Conservation (phyloP, 1,284 basidiomycete genomes). For the Butyriboletus appendiculatus region DNA sequence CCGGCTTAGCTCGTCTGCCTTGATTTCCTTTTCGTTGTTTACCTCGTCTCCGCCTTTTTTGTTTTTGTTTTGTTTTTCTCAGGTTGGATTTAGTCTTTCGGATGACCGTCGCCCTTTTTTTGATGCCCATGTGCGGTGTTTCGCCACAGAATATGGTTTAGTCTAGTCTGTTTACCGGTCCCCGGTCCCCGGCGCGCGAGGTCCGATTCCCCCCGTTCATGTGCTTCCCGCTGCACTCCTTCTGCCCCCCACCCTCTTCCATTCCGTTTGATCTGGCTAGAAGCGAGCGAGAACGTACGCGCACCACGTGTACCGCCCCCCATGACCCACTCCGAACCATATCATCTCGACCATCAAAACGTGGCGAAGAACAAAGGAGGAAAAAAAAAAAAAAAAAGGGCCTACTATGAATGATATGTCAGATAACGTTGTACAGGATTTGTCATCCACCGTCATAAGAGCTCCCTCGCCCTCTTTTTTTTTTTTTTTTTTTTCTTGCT, state of each 20-base stretch:
- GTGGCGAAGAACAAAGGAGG: too few species aligned
- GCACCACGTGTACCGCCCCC: too few species aligned
- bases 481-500: too few species aligned
- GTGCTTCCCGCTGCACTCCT: too few species aligned
- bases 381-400: neutral
- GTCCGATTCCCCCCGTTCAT: constrained; percentile 2
- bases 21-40: neutral
- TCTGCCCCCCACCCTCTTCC: constrained; percentile 4
- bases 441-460: neutral
- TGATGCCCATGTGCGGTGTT: neutral
- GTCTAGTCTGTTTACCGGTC: neutral
- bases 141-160: constrained; percentile 3
- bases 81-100: neutral
- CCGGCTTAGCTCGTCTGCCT: neutral
- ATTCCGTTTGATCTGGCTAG: neutral
- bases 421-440: neutral
- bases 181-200: neutral
- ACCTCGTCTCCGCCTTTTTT: neutral
- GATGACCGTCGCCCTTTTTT: neutral
- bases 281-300: neutral
- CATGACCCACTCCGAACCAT: neutral
- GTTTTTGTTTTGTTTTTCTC: neutral
- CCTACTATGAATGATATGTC: neutral
- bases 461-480: too few species aligned
- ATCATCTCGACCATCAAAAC: neutral